A percentile compares a stretch with the other conserved stretches of the same genome.
phyloP scores from a whole-genome alignment of 2,329 filamentous ascomycete genomes.

The Rugonectria rugulosa region DNA sequence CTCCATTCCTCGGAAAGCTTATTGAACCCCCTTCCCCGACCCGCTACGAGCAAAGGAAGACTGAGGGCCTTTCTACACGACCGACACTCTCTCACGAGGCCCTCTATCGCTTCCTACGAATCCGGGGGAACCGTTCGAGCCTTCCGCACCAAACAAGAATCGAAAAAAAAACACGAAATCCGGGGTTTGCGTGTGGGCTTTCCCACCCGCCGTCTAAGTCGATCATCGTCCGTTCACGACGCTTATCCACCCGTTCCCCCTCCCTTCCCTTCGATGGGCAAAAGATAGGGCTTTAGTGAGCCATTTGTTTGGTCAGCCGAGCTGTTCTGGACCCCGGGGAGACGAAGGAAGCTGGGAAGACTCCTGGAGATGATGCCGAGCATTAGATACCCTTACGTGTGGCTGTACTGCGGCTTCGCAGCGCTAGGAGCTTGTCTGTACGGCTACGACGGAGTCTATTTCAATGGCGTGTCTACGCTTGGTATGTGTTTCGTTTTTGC shows the following conservation, averaged over 20 bases:
- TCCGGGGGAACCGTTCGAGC: too few relatives aligned
- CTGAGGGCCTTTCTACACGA: too few relatives aligned
- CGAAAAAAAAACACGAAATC: too few relatives aligned
- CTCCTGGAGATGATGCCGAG: conserved; percentile 21
- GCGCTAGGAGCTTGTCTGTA: conserved; percentile 47
- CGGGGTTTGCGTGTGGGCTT: too few relatives aligned
- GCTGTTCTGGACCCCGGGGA: too few relatives aligned
- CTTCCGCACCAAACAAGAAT: too few relatives aligned
- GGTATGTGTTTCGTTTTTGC: conserved; percentile 33
- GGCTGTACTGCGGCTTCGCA: conserved; percentile 46
- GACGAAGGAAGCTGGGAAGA: not conserved
- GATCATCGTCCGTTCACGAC: too few relatives aligned
- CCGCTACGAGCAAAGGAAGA: not conserved
- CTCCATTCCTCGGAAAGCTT: conserved; percentile 30
- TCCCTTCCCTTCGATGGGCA: not conserved
- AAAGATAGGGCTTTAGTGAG: not conserved
- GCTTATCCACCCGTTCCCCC: too few relatives aligned
- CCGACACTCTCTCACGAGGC: too few relatives aligned
- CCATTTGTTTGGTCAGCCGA: not conserved
- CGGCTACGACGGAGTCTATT: conserved; percentile 48
- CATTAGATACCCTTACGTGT: conserved; percentile 41
- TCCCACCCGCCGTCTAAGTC: too few relatives aligned
- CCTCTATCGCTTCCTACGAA: too few relatives aligned
- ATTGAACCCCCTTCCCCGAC: conserved; percentile 21
- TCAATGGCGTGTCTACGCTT: conserved; percentile 45